phyloP scores from a whole-genome alignment of 2,329 filamentous ascomycete species.

The Pseudogymnoascus sp. region DNA sequence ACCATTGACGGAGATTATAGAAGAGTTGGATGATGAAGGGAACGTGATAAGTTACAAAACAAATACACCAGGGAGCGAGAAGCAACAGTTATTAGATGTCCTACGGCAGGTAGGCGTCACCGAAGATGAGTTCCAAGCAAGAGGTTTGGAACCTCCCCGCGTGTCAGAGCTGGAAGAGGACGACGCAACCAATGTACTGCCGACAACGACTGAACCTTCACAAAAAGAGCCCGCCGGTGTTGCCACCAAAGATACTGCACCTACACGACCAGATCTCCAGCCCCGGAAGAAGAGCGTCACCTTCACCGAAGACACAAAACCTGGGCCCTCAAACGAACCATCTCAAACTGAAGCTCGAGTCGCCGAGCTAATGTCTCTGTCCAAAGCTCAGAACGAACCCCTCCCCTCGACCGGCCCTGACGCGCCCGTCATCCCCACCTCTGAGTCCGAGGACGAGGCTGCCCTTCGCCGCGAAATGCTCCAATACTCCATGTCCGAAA shows the following conservation, averaged over 20 bases:
- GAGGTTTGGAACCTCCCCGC: not conserved
- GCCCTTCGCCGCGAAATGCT: slow-evolving; percentile 80
- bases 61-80: slow-evolving; percentile 59
- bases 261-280: slow-evolving; percentile 1
- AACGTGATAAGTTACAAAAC: slow-evolving; percentile 67
- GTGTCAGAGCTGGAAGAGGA: not conserved
- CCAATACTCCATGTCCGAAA: slow-evolving; percentile 77
- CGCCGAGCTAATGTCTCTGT: slow-evolving; percentile 50
- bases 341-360: slow-evolving; percentile 33
- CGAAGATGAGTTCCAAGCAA: slow-evolving; percentile 26
- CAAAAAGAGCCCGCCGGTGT: not conserved
- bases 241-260: not conserved
- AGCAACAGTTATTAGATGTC: slow-evolving; percentile 62
- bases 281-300: slow-evolving; percentile 51
- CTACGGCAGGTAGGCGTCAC: slow-evolving; percentile 70
- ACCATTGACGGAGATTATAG: slow-evolving; percentile 82
- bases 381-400: slow-evolving; percentile 45
- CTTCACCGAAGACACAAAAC: slow-evolving; percentile 55
- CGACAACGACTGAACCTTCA: not conserved
- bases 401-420: slow-evolving; percentile 21
- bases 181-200: not conserved
- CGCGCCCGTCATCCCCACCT: slow-evolving; percentile 55
- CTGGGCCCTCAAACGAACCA: slow-evolving; percentile 25
- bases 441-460: slow-evolving; percentile 76
- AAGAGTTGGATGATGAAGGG: slow-evolving; percentile 84